Base-by-base conservation (phyloP, 2,329 filamentous ascomycete species). In the Phaeophleospora eucalypticola region DNA sequence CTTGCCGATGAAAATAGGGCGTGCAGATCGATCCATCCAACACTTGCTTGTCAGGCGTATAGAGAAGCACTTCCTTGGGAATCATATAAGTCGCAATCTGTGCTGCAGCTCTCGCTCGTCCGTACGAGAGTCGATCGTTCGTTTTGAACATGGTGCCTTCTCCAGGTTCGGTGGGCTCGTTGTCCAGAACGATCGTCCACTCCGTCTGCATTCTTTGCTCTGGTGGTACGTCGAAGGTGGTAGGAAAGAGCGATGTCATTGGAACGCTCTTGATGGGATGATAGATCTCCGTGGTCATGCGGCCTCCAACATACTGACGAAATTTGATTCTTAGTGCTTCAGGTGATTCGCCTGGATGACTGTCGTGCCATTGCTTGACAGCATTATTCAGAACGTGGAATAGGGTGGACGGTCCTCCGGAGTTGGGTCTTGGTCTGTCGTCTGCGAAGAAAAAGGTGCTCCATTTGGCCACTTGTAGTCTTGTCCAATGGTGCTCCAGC, bases 71-170 rank as follows among this genome's bases (percentile, higher is more conserved):
- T 65, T 97, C 91, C 42, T 78, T 76, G 0, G 68, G 7, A 14
- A 58, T 36, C 21, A 46, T 34, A 65, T 68, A 36, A 52, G 62
- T 70, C 65, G 47, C 61, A 51, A 54, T 58, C 39, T 91, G 80
- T 0, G 77, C 79, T 12, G 87, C 77, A 19, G 70, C 61, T 7
- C 89, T 80, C 1, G 89, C 87, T 2, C 70, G 71, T 37, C 86
- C 80, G 65, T 97, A 97, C 63, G 82, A 74, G 8, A 73, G 70
- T 12, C 91, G 81, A 39, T 77, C 72, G 0, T 87, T 93, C 0
- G 91, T 97, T 68, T 98, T 97, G 71, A 86, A 87, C 48, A 84
- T 82, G 0, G 90, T 95, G 61, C 84, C 86, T n/a, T 81, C 76
- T 0, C 76, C 76, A 0, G 76, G 71, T 0, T 64, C 59, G 0